Evolutionary conservation across 164 flowering plant genomes (phyloP).

Genomic region (Tetrastigma voinierianum): DNA sequence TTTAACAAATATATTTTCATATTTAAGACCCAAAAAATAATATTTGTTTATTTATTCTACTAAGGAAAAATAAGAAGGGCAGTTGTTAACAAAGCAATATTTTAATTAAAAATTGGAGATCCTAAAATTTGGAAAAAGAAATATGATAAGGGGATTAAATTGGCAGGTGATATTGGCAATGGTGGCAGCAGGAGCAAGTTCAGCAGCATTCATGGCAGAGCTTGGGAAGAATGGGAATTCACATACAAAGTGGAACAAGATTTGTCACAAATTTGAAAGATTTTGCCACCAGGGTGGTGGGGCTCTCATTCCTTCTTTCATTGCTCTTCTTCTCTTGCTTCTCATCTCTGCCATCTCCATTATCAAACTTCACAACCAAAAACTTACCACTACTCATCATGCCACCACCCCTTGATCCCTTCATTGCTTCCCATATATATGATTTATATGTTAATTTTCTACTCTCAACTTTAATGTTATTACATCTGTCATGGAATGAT

Average conservation of each 20-base stretch:
- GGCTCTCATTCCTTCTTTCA: constrained; percentile 57
- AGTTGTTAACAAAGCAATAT: too few relatives aligned
- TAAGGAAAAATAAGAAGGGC: too few relatives aligned
- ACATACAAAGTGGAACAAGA: constrained; percentile 80
- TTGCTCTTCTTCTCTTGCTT: constrained; percentile 45
- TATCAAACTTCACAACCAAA: constrained; percentile 29
- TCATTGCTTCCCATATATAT: too few relatives aligned
- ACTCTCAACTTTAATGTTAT: too few relatives aligned
- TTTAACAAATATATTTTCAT: too few relatives aligned
- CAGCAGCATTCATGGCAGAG: constrained; percentile 72
- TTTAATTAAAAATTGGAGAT: too few relatives aligned
- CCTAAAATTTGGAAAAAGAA: too few relatives aligned
- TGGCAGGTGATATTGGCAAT: constrained; percentile 52
- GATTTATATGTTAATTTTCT: too few relatives aligned
- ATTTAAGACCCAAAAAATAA: too few relatives aligned
- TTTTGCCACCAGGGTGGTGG: constrained; percentile 62
- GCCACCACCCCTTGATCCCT: not conserved
- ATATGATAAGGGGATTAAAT: too few relatives aligned
- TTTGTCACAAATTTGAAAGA: constrained; percentile 58
- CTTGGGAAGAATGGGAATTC: constrained; percentile 71
- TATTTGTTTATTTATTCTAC: too few relatives aligned
- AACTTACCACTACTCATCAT: not conserved
- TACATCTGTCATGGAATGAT: too few relatives aligned
- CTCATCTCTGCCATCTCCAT: constrained; percentile 39
- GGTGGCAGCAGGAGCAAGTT: constrained; percentile 49